Base-by-base conservation (phyloP, 1,139 yeast species). In the Suhomyces ambrosiae region DNA sequence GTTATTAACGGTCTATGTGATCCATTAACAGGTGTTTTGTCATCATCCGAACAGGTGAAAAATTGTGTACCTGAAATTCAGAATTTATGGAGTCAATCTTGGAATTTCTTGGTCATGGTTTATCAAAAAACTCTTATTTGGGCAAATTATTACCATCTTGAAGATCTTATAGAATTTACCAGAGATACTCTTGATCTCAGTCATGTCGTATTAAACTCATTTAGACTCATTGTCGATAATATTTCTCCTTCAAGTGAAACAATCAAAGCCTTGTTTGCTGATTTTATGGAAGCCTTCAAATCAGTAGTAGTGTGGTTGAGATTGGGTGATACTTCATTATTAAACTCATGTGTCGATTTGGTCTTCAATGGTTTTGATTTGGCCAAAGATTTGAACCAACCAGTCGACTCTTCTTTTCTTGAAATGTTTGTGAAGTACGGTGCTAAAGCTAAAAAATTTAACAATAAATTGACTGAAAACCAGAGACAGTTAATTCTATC, bases 151-250 rank as follows among this genome's bases (percentile, higher is more conserved):
- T 82, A 80, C 52, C 78, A 76, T 32, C 68, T 79, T 23, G 71
- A 72, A 0, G 75, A 75, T 35, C 68, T 87, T 54, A 73, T 84
- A 33, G 94, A 86, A 45, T 89, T 88, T 49, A 86, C 96, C 12
- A 78, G 95, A 56, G 96, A 89, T 57, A 82, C 88, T 0, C 68
- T 89, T 37, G 97, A 90, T 48, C 70, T 86, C 33, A 83, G 96
- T 48, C 82, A 82, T 46, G 63, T 72, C 2, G 63, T 90, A 27
- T 60, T 90, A 13, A 82, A 77, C 41, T 79, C 90, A 3, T 85
- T 77, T 52, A 68, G 85, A 40, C 63, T 76, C 8, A 65, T 87
- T 30, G 73, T 67, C 7, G 72, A 65, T 27, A 54, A 30, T 16
- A 37, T 40, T 17, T 32, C 38, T 8, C 32, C 36, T 7, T 49